Evolutionary conservation across 2,329 filamentous ascomycete species (phyloP), one percentile per base, ranked within the genome.

Genomic region (Xenoacremonium recifei): DNA sequence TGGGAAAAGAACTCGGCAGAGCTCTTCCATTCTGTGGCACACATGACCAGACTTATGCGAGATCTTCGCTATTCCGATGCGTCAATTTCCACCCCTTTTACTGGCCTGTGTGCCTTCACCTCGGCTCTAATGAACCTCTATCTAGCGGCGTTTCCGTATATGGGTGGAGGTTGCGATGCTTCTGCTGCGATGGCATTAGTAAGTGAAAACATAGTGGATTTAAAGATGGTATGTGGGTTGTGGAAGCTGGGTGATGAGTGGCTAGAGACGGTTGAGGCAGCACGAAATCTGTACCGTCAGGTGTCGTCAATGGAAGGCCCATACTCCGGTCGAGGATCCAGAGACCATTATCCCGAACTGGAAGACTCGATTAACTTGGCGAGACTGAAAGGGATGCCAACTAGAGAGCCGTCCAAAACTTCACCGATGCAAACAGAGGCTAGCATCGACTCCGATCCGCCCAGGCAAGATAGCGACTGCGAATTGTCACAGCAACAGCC

Each of bases 31-130:
- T 59, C 68, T 0, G 64, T 65, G 1, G 62, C 63, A n/a, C 53
- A 61, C 3, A 63, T 72, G 0, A 57, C 63, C 0, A 48, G 47
- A 1, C 45, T 72, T 0, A 53, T 72, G 0, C 57, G 60, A n/a
- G 67, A 70, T 12, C 58, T 67, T 0, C 62, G 58, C 0, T 64
- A 67, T 7, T 66, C 62, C 4, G 66, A 62, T 0, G 61, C 64
- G 0, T 58, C 62, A 2, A 52, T 71, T 0, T 57, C 63, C 44
- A 71, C 68, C 0, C 70, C 69, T 0, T 73, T 72, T 40, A 60
- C 67, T 0, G 70, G 69, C 0, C 71, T 73, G n/a, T 72, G 69
- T 39, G 65, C 65, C 2, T 73, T 73, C 27, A 71, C 69, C 0
- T 69, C 70, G 0, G 67, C 66, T 2, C 68, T 66, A 4, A 59